Evolutionary conservation across 257 asterid genomes (phyloP).

Genomic region (Jasminum sambac): DNA sequence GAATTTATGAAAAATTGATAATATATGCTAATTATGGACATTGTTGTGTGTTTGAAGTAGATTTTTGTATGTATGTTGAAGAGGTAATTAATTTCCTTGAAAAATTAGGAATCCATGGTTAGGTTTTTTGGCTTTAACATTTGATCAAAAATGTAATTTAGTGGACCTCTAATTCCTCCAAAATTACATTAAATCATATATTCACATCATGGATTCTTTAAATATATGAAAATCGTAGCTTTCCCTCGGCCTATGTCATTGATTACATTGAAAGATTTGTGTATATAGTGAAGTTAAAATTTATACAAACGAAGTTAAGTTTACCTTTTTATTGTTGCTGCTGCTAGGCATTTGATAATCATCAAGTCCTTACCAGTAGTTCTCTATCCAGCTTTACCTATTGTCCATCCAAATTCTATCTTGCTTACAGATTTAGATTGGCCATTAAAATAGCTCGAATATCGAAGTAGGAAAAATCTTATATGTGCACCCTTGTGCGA

Average conservation of each 20-base stretch:
- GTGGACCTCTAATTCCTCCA: slow-evolving; percentile 24
- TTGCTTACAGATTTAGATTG: not conserved
- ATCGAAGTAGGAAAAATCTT: not conserved
- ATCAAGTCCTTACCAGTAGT: not conserved
- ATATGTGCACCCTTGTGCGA: too few relatives aligned
- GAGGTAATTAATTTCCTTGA: slow-evolving; percentile 3
- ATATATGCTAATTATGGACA: slow-evolving; percentile 23
- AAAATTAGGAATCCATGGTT: slow-evolving; percentile 22
- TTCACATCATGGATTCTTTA: too few relatives aligned
- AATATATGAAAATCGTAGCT: not conserved
- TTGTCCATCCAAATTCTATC: not conserved
- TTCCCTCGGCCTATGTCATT: not conserved
- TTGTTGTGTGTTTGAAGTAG: slow-evolving; percentile 16
- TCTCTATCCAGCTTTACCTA: not conserved
- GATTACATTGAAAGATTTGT: not conserved
- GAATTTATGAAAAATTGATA: slow-evolving; percentile 20
- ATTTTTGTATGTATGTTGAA: slow-evolving; percentile 1
- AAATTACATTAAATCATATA: too few relatives aligned
- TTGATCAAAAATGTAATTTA: slow-evolving; percentile 5
- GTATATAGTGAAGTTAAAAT: not conserved
- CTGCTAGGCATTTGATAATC: not conserved
- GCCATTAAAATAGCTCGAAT: not conserved
- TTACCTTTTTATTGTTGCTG: not conserved
- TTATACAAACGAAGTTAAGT: not conserved
- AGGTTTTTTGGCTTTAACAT: slow-evolving; percentile 3